Conservation (phyloP, 2,329 filamentous ascomycete genomes). For the Beauveria medogensis region DNA sequence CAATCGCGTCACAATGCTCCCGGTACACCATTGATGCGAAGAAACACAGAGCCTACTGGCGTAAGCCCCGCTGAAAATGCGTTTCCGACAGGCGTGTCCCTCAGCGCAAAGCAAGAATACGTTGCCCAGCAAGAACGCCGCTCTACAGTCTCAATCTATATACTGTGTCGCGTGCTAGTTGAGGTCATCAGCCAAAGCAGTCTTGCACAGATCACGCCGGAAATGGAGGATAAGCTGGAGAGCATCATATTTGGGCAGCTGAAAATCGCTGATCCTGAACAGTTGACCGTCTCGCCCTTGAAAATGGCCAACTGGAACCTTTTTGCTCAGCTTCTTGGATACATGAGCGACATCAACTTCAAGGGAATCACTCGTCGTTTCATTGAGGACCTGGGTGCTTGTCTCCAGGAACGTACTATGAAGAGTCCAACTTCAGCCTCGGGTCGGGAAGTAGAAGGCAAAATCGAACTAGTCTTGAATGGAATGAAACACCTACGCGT, state of each 20-base stretch:
- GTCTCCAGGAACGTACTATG: constrained; percentile 64
- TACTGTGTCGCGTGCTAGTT: constrained; percentile 85
- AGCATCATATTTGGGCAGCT: constrained; percentile 96
- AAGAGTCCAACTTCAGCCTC: constrained; percentile 54
- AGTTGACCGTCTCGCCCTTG: constrained; percentile 67
- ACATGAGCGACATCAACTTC: constrained; percentile 93
- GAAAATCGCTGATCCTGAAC: constrained; percentile 77
- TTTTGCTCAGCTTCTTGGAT: constrained; percentile 85
- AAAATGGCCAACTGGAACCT: constrained; percentile 94
- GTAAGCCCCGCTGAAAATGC: constrained; percentile 25
- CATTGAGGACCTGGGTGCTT: constrained; percentile 68
- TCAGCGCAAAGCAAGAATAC: constrained; percentile 56
- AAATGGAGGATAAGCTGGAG: constrained; percentile 91
- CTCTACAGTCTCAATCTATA: constrained; percentile 91
- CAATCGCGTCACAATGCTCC: constrained; percentile 37
- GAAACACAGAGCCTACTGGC: constrained; percentile 67
- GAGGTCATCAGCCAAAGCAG: constrained; percentile 91
- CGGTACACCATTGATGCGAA: constrained; percentile 49
- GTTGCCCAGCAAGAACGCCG: constrained; percentile 76
- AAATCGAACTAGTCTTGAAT: constrained; percentile 76
- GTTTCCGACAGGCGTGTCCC: constrained; percentile 28
- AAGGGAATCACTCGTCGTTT: constrained; percentile 75
- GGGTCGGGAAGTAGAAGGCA: constrained; percentile 65
- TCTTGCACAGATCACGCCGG: constrained; percentile 70
- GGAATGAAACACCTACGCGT: constrained; percentile 88